A percentile compares a stretch with the other conserved stretches of the same genome.
These are phyloP conservation scores for Ophiostoma sp. DNA, from an alignment of 2,329 filamentous ascomycete genomes.

Conservation along the genomic window DNA sequence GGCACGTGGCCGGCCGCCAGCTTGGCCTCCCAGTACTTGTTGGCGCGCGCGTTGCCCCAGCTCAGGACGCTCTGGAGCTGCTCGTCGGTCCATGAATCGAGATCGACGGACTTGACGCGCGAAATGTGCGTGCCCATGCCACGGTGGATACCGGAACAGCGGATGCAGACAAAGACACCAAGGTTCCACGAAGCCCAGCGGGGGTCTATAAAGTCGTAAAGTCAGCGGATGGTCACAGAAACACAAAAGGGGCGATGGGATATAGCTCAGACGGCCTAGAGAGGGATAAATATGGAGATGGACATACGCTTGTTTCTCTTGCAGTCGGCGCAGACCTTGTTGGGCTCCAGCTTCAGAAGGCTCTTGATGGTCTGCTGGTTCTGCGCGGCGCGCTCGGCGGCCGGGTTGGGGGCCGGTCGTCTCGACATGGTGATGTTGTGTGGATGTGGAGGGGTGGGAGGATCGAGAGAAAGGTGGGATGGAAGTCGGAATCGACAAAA, in stretches of 20 bases:
- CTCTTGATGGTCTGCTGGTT: slow-evolving; percentile 94
- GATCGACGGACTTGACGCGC: slow-evolving; percentile 94
- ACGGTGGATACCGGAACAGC: slow-evolving; percentile 96
- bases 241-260: neutral
- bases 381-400: slow-evolving; percentile 83
- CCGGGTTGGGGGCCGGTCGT: slow-evolving; percentile 71
- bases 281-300: neutral
- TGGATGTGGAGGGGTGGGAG: neutral
- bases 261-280: neutral
- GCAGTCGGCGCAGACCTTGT: slow-evolving; percentile 98
- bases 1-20: slow-evolving; percentile 86
- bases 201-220: slow-evolving; percentile 63
- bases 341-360: slow-evolving; percentile 88
- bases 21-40: slow-evolving; percentile 99
- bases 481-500: neutral
- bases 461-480: neutral
- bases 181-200: slow-evolving; percentile 99
- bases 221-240: neutral
- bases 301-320: slow-evolving; percentile 94
- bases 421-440: slow-evolving; percentile 64
- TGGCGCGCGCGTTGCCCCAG: slow-evolving; percentile 95
- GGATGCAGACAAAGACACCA: slow-evolving; percentile 95
- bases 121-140: slow-evolving; percentile 99
- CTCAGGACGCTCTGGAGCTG: slow-evolving; percentile 89
- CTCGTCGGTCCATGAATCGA: slow-evolving; percentile 98